Conservation (phyloP, 768 basidiomycete species). For the Cystoderma amianthinum region DNA sequence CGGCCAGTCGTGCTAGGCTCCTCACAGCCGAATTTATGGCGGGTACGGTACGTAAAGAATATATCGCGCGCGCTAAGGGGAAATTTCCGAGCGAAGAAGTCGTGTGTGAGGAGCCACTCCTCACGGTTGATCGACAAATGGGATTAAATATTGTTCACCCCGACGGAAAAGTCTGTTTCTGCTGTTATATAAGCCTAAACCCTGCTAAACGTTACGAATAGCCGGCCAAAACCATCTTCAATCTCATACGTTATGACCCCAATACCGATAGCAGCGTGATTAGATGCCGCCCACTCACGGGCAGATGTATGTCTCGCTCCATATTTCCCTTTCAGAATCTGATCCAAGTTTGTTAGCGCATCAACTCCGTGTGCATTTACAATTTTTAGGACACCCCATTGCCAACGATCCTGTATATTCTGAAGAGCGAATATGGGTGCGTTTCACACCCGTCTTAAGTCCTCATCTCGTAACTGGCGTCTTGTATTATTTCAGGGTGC, state of each 20-base stretch:
- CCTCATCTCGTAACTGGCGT: too few species aligned
- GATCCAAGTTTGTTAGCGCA: slow-evolving; percentile 54
- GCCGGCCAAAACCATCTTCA: slow-evolving; percentile 88
- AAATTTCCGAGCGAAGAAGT: slow-evolving; percentile 85
- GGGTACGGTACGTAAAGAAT: slow-evolving; percentile 84
- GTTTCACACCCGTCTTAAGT: slow-evolving; percentile 1
- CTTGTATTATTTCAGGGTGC: slow-evolving; percentile 42
- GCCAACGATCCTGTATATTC: slow-evolving; percentile 95
- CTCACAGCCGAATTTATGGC: slow-evolving; percentile 79
- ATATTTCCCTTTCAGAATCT: slow-evolving; percentile 1
- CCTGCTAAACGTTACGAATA: slow-evolving; percentile 19
- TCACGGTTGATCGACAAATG: slow-evolving; percentile 95
- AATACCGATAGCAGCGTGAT: slow-evolving; percentile 82
- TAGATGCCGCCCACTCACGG: slow-evolving; percentile 84
- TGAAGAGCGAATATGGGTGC: slow-evolving; percentile 72
- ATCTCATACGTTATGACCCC: slow-evolving; percentile 71
- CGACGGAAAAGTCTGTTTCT: slow-evolving; percentile 71
- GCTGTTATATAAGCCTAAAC: background rate
- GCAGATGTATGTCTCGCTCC: slow-evolving; percentile 64
- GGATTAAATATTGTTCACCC: slow-evolving; percentile 95
- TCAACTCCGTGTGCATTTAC: slow-evolving; percentile 95
- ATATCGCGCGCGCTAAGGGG: slow-evolving; percentile 83
- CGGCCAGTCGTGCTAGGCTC: slow-evolving; percentile 55
- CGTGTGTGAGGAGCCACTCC: slow-evolving; percentile 76
- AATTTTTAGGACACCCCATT: slow-evolving; percentile 89